These are phyloP conservation scores for Taphrina flavorubra DNA, from an alignment of 1,139 yeast genomes.

Conservation along the genomic window DNA sequence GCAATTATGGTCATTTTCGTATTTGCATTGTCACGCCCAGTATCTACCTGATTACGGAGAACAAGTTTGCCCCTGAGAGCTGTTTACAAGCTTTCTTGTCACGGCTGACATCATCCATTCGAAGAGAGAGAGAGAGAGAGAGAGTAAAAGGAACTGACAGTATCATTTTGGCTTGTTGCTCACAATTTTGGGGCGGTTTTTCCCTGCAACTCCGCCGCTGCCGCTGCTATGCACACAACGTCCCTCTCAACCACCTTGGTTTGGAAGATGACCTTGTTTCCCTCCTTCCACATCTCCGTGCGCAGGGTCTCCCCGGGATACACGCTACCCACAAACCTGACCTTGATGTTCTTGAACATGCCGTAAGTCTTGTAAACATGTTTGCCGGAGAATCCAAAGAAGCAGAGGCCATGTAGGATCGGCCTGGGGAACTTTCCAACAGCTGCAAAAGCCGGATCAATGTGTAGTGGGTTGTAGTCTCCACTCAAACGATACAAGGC, in stretches of 20 bases:
- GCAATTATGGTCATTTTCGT: too few species aligned
- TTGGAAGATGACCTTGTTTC: slow-evolving; percentile 76
- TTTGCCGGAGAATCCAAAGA: slow-evolving; percentile 82
- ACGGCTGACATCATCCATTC: neutral
- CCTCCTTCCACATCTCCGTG: slow-evolving; percentile 79
- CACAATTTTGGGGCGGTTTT: slow-evolving; percentile 18
- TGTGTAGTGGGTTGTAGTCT: slow-evolving; percentile 92
- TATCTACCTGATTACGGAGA: too few species aligned
- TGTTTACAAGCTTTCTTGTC: neutral
- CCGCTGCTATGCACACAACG: slow-evolving; percentile 79
- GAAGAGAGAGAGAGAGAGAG: too few species aligned
- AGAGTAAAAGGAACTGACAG: neutral
- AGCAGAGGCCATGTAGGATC: slow-evolving; percentile 89
- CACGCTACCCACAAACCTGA: slow-evolving; percentile 87
- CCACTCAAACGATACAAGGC: slow-evolving; percentile 90
- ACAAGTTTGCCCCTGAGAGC: neutral
- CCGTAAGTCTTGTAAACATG: slow-evolving; percentile 81
- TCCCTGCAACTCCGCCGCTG: slow-evolving; percentile 71
- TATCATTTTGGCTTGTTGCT: neutral
- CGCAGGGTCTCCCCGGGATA: slow-evolving; percentile 95
- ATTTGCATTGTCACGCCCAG: too few species aligned
- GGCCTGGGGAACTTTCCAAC: slow-evolving; percentile 83
- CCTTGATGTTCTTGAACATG: slow-evolving; percentile 81
- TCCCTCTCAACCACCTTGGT: slow-evolving; percentile 81
- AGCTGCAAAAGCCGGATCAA: slow-evolving; percentile 88